phyloP scores from a whole-genome alignment of 2,329 filamentous ascomycete species.

The Scytalidium lignicola region DNA sequence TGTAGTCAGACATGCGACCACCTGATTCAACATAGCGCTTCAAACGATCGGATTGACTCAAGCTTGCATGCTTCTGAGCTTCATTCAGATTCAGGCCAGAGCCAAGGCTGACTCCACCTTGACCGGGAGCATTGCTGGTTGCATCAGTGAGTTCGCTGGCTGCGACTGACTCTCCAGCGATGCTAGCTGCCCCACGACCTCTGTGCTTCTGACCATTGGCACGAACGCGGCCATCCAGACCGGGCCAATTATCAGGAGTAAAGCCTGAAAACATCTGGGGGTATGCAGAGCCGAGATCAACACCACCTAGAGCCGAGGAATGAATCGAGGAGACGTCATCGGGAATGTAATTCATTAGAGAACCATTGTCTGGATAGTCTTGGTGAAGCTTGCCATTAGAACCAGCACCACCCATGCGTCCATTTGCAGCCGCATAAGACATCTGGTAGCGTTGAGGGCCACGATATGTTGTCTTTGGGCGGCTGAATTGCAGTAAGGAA shows the following conservation, averaged over 20 bases:
- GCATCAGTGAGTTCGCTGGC: constrained; percentile 87
- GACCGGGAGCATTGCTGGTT: constrained; percentile 70
- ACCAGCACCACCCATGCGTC: constrained; percentile 17
- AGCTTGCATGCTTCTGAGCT: constrained; percentile 63
- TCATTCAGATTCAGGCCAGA: constrained; percentile 70
- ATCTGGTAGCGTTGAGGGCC: constrained; percentile 82
- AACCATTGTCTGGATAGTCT: constrained; percentile 62
- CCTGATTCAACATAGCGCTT: constrained; percentile 91
- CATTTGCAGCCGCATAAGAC: constrained; percentile 53
- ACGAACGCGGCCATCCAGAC: constrained; percentile 63
- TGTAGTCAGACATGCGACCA: constrained; percentile 56
- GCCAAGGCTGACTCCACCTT: constrained; percentile 82
- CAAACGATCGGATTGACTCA: constrained; percentile 83
- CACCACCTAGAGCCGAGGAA: constrained; percentile 82
- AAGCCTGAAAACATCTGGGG: constrained; percentile 96
- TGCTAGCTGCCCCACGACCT: constrained; percentile 65
- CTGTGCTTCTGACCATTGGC: constrained; percentile 60
- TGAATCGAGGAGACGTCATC: constrained; percentile 97
- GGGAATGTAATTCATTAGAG: constrained; percentile 90
- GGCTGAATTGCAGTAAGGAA: constrained; percentile 89
- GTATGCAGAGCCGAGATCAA: constrained; percentile 73
- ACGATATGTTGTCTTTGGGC: constrained; percentile 87
- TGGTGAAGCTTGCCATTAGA: constrained; percentile 27
- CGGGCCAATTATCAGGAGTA: constrained; percentile 78
- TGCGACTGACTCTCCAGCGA: constrained; percentile 88